Evolutionary conservation across 2,329 filamentous ascomycete genomes (phyloP).

Genomic region (Madurella fahalii): DNA sequence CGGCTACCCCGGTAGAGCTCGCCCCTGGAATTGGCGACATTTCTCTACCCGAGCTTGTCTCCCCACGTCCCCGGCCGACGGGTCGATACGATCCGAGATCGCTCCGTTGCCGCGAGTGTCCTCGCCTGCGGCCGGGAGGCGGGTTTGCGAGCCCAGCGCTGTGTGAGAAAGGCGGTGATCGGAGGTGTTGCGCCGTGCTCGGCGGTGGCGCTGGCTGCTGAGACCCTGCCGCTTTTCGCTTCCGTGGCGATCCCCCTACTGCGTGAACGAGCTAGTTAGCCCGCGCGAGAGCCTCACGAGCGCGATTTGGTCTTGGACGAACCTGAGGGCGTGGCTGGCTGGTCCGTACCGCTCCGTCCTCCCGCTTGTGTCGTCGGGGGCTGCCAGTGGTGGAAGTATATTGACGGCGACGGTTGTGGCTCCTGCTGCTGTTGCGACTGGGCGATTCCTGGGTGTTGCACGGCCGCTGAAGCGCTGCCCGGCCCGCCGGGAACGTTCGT

Average conservation of each 20-base stretch:
- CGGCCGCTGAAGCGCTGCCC: constrained; percentile 39
- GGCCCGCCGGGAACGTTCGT: constrained; percentile 41
- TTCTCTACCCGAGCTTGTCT: constrained; percentile 30
- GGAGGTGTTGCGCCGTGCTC: constrained; percentile 42
- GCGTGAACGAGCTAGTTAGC: constrained; percentile 45
- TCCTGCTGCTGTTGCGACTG: constrained; percentile 54
- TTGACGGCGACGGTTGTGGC: constrained; percentile 63
- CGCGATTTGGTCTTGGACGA: constrained; percentile 55
- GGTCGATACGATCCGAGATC: constrained; percentile 53
- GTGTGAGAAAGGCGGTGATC: constrained; percentile 54
- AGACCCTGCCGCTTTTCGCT: constrained; percentile 69
- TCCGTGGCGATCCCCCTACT: constrained; percentile 74
- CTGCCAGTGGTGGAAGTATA: constrained; percentile 93
- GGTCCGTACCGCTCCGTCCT: constrained; percentile 52
- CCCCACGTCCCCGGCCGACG: constrained; percentile 34
- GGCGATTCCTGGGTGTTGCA: constrained; percentile 47
- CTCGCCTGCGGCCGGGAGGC: constrained; percentile 50
- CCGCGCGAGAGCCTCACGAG: constrained; percentile 40
- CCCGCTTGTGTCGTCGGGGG: constrained; percentile 66
- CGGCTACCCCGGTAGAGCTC: constrained; percentile 32
- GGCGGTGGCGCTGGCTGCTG: constrained; percentile 46
- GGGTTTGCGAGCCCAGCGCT: constrained; percentile 51
- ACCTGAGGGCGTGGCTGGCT: constrained; percentile 71
- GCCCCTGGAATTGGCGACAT: constrained; percentile 37
- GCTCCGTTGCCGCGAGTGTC: constrained; percentile 62